Evolutionary conservation across 768 basidiomycete species (phyloP).

Genomic region (Lepiota brunneoincarnata): DNA sequence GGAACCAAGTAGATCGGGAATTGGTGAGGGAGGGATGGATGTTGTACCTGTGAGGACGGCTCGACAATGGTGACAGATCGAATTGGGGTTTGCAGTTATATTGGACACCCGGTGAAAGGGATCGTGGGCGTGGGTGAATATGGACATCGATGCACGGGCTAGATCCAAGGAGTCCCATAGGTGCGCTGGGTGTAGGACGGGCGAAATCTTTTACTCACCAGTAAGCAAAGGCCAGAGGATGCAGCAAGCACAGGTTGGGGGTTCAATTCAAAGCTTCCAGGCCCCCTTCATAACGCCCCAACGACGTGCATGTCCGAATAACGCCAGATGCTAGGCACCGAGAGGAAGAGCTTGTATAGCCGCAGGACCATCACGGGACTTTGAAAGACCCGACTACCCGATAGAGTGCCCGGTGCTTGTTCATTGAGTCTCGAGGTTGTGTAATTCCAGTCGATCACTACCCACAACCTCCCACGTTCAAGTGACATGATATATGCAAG

Average conservation of each 20-base stretch:
- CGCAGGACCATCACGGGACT: conserved; percentile 13
- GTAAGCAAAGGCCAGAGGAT: background rate
- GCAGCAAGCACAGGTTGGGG: background rate
- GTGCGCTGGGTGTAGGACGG: background rate
- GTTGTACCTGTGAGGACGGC: conserved; percentile 2
- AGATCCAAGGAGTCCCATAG: background rate
- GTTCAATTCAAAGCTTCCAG: background rate
- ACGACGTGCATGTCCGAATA: conserved; percentile 4
- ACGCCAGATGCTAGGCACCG: conserved; percentile 4
- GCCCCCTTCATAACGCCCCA: conserved; percentile 1
- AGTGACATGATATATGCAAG: conserved; percentile 7
- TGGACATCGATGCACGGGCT: background rate
- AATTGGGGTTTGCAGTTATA: background rate
- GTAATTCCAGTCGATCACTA: background rate
- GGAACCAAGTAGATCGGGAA: conserved; percentile 11
- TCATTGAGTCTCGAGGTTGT: background rate
- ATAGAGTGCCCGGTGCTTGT: conserved; percentile 2
- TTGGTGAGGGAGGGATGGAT: conserved; percentile 12
- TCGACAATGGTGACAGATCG: conserved; percentile 9
- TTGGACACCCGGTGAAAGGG: background rate
- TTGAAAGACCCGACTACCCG: conserved; percentile 10
- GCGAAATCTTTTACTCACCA: background rate
- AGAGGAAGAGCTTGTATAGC: conserved; percentile 2
- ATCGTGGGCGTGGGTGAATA: background rate
- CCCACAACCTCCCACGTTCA: conserved; percentile 1